Percentiles rank a stretch among this genome's conserved stretches.
Evolutionary conservation across 148 eudicot species (phyloP).

Genomic region (Diospyros kaki): DNA sequence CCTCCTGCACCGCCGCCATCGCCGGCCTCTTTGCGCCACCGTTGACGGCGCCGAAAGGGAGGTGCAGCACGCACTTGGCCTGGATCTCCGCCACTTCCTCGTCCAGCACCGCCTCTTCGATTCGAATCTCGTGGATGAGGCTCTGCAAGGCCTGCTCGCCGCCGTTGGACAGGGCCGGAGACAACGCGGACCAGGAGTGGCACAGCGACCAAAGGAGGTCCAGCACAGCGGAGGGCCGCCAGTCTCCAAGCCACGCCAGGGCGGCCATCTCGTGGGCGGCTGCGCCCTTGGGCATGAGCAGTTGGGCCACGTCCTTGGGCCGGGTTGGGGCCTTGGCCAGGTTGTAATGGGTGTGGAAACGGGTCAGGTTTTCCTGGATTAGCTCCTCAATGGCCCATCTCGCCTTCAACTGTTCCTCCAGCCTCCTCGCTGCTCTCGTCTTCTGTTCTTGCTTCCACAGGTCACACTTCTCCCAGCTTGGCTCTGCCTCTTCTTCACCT

Average conservation of each 20-base stretch:
- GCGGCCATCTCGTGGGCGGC: conserved; percentile 64
- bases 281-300: conserved; percentile 67
- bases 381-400: conserved; percentile 63
- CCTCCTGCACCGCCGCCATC: conserved; percentile 37
- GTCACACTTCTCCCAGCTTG: conserved; percentile 28
- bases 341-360: conserved; percentile 48
- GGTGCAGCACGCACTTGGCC: conserved; percentile 67
- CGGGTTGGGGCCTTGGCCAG: conserved; percentile 44
- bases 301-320: conserved; percentile 58
- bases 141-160: conserved; percentile 42
- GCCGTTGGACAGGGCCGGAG: conserved; percentile 31
- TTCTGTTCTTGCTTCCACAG: conserved; percentile 68
- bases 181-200: conserved; percentile 29
- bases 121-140: conserved; percentile 59
- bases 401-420: conserved; percentile 69
- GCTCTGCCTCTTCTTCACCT: conserved; percentile 41
- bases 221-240: conserved; percentile 82
- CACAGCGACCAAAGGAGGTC: conserved; percentile 53
- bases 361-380: conserved; percentile 65
- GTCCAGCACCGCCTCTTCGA: conserved; percentile 83
- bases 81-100: conserved; percentile 95
- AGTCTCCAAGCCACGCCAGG: conserved; percentile 83
- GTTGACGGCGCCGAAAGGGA: conserved; percentile 49
- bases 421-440: conserved; percentile 46
- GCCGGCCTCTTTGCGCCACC: conserved; percentile 13